These are phyloP conservation scores for Magnolia kwangsiensis DNA, from an alignment of 164 flowering plant genomes.

Conservation along the genomic window DNA sequence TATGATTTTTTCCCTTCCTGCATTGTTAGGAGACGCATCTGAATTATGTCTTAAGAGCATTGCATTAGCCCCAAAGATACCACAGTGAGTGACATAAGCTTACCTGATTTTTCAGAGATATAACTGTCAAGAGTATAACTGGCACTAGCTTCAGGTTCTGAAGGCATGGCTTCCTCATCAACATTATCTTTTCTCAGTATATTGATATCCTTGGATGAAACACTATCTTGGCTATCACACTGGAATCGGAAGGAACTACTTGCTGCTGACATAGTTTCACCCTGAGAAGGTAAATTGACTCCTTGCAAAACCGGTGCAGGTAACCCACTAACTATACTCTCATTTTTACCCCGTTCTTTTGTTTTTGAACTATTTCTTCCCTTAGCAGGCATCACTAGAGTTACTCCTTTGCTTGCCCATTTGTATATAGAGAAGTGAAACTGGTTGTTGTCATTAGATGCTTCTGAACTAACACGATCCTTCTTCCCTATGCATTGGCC, in stretches of 20 bases:
- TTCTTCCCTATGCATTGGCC: slow-evolving; percentile 9
- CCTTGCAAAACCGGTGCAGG: slow-evolving; percentile 10
- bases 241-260: slow-evolving; percentile 3
- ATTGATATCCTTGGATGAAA: not conserved
- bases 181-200: slow-evolving; percentile 5
- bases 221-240: slow-evolving; percentile 17
- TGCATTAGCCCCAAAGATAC: slow-evolving; percentile 1
- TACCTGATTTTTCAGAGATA: slow-evolving; percentile 13
- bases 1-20: not conserved
- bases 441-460: slow-evolving; percentile 17
- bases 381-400: slow-evolving; percentile 38
- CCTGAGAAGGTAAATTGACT: slow-evolving; percentile 6
- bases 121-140: not conserved
- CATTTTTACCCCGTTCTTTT: slow-evolving; percentile 24
- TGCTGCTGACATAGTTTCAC: slow-evolving; percentile 5
- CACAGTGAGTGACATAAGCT: not conserved
- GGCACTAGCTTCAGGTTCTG: slow-evolving; percentile 15
- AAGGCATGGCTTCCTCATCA: slow-evolving; percentile 25
- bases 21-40: not conserved
- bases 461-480: slow-evolving; percentile 23
- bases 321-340: slow-evolving; percentile 11
- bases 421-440: slow-evolving; percentile 93
- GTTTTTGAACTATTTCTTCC: slow-evolving; percentile 27
- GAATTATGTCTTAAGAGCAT: not conserved
- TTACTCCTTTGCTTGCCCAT: slow-evolving; percentile 77